Evolutionary conservation across 2,329 filamentous ascomycete species (phyloP).

Genomic region (Macrophomina pseudophaseolina): DNA sequence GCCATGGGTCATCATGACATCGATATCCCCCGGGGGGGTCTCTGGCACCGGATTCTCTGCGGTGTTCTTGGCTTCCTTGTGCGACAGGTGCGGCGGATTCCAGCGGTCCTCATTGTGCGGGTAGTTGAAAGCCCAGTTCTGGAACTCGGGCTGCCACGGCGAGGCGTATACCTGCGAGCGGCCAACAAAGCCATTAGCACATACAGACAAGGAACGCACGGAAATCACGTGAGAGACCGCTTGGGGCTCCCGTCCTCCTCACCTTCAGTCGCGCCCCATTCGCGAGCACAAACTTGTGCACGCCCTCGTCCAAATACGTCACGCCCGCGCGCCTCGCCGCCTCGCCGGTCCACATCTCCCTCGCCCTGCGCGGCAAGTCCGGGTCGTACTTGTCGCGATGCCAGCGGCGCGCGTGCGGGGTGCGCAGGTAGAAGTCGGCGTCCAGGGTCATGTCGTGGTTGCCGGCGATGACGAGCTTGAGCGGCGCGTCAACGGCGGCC

Average conservation of each 20-base stretch:
- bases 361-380: slow-evolving; percentile 30
- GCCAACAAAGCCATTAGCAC: neutral
- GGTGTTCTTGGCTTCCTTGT: slow-evolving; percentile 30
- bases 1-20: slow-evolving; percentile 67
- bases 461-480: slow-evolving; percentile 67
- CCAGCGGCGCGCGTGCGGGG: slow-evolving; percentile 17
- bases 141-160: slow-evolving; percentile 62
- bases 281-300: slow-evolving; percentile 51
- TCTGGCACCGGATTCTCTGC: slow-evolving; percentile 35
- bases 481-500: slow-evolving; percentile 53
- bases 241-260: slow-evolving; percentile 14
- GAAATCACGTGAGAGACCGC: neutral
- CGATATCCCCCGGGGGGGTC: slow-evolving; percentile 51
- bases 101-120: slow-evolving; percentile 56
- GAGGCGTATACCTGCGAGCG: slow-evolving; percentile 55
- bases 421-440: slow-evolving; percentile 50
- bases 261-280: slow-evolving; percentile 56
- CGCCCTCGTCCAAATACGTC: slow-evolving; percentile 62
- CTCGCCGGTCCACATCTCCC: slow-evolving; percentile 53
- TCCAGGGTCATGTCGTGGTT: slow-evolving; percentile 68
- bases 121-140: slow-evolving; percentile 62
- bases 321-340: slow-evolving; percentile 54
- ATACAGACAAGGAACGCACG: neutral
- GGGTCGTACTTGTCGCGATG: slow-evolving; percentile 33
- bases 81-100: slow-evolving; percentile 47